Base-by-base conservation (phyloP, 2,329 filamentous ascomycete species). In the Talaromyces sp. region DNA sequence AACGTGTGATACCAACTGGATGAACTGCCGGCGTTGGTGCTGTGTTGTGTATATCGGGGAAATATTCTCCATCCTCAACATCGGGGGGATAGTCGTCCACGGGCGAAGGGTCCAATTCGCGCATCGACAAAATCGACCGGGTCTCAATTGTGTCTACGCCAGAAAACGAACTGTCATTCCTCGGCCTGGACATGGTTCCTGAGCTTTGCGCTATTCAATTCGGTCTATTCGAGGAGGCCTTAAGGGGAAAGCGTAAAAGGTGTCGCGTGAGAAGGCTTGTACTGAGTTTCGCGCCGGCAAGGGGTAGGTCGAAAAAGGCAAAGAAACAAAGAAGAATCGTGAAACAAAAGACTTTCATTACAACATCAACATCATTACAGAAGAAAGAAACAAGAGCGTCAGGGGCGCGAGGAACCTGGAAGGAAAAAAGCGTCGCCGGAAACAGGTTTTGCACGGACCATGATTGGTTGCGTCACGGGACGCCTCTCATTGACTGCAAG, bases 21-120 rank as follows among this genome's bases (percentile, higher is more conserved):
- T 63, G 53, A 12, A 38, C 58, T 31, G 51, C 59, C 52, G 46
- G 41, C 5, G 62, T 31, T 21, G 63, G 17, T 9, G 48, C 56
- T 11, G 63, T 60, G 38, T 62, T 65, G 52, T 63, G 58, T 1
- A 66, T 56, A 67, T 70, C 63, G 64, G 68, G 65, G 61, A 73
- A 75, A 64, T 83, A 83, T 54, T 75, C 74, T 62, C 78, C 83
- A 59, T 82, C 80, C 61, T 86, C 81, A 31, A 75, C 67, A 58
- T 81, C 75, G 53, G 69, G 67, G 17, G 67, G 68, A 46, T 71
- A 74, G 60, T 86, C 81, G 58, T 87, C 88, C 50, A 96, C 90
- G 0, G 92, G 92, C 24, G 87, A 86, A 3, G 92, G 92, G 57
- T 96, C 92, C 63, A 97, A 80, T 70, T 93, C 86, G 56, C 88